Base-by-base conservation (phyloP, 2,329 filamentous ascomycete species). In the Ascochyta fabae region DNA sequence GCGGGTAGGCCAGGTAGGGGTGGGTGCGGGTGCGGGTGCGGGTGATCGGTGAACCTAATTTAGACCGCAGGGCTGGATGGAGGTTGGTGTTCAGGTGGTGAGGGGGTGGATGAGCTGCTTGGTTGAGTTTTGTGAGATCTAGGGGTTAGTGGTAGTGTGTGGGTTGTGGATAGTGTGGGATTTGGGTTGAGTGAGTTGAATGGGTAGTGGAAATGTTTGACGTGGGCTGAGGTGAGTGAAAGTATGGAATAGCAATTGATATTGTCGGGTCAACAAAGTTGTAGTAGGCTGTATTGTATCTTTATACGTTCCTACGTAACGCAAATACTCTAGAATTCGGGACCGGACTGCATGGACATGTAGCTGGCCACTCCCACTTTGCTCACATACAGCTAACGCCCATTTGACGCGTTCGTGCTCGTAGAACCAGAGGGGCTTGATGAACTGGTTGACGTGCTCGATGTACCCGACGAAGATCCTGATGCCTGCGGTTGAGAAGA, bases 401-500 rank as follows among this genome's bases (percentile, higher is more conserved):
- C 44, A 8, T 38, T 43, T 15, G 44, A 26, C 3, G 34, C 26
- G 16, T 15, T 35, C 12, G 44, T 39, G 6, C 13, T 31, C 16
- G 33, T 49, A 9, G 35, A 45, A 24, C 13, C 23, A 4, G 46
- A 22, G 1, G 51, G 16, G n/a, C 44, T 45, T 19, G 51, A 45
- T 13, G 45, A 34, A 23, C 22, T 44, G n/a, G 9, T 35, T 5
- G 51, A 43, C 15, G 41, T 31, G 8, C 22, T 49, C 12, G 41
- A 31, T 6, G 46, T 36, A 16, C 41, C 45, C 12, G 35, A 36
- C 3, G 52, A 31, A 29, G 46, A 23, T 4, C 29, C 48, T 35
- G 61, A 47, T 19, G 52, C 60, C 39, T 64, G 67, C 13, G 60
- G 51, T 40, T 70, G 65, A 33, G 61, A 60, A 26, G 68, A 65